These are phyloP conservation scores for Meyerozyma athensensis DNA, from an alignment of 1,139 yeast genomes.

Conservation along the genomic window DNA sequence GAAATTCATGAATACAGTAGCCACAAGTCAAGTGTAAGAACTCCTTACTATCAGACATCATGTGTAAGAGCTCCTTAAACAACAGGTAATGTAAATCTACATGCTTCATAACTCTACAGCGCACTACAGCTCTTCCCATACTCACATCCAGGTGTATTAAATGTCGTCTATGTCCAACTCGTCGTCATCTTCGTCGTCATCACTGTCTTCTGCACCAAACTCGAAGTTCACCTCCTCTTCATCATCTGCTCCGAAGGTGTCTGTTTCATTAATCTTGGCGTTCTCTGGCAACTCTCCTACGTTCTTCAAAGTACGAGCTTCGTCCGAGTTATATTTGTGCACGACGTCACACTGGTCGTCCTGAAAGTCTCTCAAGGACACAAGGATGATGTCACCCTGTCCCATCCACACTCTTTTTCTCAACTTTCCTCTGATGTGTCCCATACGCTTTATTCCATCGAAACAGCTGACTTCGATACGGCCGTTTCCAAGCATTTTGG, in stretches of 20 bases:
- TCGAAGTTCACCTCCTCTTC: conserved; percentile 98
- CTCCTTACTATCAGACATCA: conserved; percentile 1
- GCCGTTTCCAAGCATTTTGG: conserved; percentile 98
- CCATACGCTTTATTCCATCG: conserved; percentile 90
- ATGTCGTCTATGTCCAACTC: conserved; percentile 84
- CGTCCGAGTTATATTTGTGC: conserved; percentile 94
- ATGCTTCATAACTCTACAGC: background rate
- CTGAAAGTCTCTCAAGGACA: conserved; percentile 96
- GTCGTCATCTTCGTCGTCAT: conserved; percentile 62
- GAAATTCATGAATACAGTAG: conserved; percentile 6
- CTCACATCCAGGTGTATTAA: conserved; percentile 21
- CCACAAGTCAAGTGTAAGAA: conserved; percentile 6
- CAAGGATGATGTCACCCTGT: conserved; percentile 95
- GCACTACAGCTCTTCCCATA: background rate
- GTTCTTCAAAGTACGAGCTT: conserved; percentile 93
- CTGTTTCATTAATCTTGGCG: conserved; percentile 97
- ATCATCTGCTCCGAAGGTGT: conserved; percentile 93
- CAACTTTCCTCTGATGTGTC: conserved; percentile 97
- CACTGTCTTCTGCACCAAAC: conserved; percentile 91
- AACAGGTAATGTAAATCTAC: conserved; percentile 1
- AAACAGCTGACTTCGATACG: conserved; percentile 93
- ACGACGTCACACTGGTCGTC: conserved; percentile 98
- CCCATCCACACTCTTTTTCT: conserved; percentile 99
- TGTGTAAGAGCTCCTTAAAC: background rate
- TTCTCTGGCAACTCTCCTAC: conserved; percentile 96